Evolutionary conservation across 2,329 filamentous ascomycete species (phyloP).

Genomic region (Tolypocladium ovalisporum): DNA sequence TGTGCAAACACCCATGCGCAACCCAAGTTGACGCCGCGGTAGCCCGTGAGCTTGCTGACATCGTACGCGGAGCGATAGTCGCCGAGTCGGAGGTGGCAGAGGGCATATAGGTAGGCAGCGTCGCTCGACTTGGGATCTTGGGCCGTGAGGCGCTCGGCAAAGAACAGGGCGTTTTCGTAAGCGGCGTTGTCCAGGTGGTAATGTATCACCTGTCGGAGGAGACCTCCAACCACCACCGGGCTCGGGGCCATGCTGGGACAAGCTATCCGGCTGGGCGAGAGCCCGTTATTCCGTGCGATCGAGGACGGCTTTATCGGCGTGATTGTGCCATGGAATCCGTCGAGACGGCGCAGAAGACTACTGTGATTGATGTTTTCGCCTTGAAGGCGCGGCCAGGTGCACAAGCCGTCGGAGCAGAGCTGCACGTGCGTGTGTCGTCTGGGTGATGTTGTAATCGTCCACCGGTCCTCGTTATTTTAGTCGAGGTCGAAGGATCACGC

Average conservation of each 20-base stretch:
- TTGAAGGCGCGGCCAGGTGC: neutral
- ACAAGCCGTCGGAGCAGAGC: neutral
- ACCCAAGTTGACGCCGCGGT: slow-evolving; percentile 65
- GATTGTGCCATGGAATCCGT: slow-evolving; percentile 3
- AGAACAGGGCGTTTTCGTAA: slow-evolving; percentile 84
- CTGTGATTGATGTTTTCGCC: too few species aligned
- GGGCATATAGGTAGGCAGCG: slow-evolving; percentile 69
- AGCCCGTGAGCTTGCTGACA: slow-evolving; percentile 59
- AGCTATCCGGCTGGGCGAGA: neutral
- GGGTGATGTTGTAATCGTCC: too few species aligned
- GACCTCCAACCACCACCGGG: slow-evolving; percentile 35
- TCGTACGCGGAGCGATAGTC: slow-evolving; percentile 82
- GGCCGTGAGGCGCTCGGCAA: slow-evolving; percentile 75
- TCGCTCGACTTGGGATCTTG: slow-evolving; percentile 76
- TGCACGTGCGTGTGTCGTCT: neutral
- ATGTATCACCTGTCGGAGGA: slow-evolving; percentile 49
- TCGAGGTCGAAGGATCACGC: neutral
- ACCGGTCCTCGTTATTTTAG: neutral
- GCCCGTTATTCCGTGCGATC: neutral
- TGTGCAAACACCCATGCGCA: slow-evolving; percentile 90
- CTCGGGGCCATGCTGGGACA: slow-evolving; percentile 39
- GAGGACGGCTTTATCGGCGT: slow-evolving; percentile 1
- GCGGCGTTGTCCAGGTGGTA: slow-evolving; percentile 83
- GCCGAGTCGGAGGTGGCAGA: slow-evolving; percentile 74
- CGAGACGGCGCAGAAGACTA: neutral